Base-by-base conservation (phyloP, 495 filamentous ascomycete genomes). In the Neurospora sp. region DNA sequence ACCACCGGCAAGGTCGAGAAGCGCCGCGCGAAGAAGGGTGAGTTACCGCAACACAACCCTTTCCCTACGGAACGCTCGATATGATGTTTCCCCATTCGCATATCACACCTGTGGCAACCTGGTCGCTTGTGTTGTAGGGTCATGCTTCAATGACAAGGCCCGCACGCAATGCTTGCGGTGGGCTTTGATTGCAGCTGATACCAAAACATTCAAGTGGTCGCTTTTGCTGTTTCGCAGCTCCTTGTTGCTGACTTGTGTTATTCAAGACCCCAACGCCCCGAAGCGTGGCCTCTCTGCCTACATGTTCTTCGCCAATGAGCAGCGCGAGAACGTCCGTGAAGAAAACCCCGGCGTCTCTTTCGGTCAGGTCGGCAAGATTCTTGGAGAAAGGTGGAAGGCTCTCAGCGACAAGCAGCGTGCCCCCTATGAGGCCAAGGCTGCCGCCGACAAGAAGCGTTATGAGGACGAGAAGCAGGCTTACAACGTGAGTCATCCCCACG, bases 221-320 rank as follows among this genome's bases (percentile, higher is more conserved):
- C 31, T 66, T 22, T 66, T 48, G 9, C 22, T 40, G 9, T 44
- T n/a, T 40, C 39, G 40, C 5, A 31, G 40, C 16, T 31, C 69
- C 3, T 18, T 14, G 39, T 59, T 31, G 69, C 53, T 66, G 53
- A 66, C 53, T 35, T 66, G 14, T 5, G 53, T 37, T 66, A 18
- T 20, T 71, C 3, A 75, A 98, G 96, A 99, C 83, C 96, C 96
- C 84, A 98, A 98, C 82, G 94, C 94, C 68, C 96, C 96, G 80
- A 99, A 98, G 92, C 93, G 96, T 84, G 96, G 94, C 85, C 92
- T 99, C 69, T 99, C 96, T 27, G 96, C 96, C 70, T 99, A 99
- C 89, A 99, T 99, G 96, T 99, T 98, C 90, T 99, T 99, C 82
- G 96, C 96, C 88, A 98, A 98, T 78, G 96, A 98, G 82, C 92